phyloP scores from a whole-genome alignment of 2,329 filamentous ascomycete genomes.

The Colletotrichum sublineola region DNA sequence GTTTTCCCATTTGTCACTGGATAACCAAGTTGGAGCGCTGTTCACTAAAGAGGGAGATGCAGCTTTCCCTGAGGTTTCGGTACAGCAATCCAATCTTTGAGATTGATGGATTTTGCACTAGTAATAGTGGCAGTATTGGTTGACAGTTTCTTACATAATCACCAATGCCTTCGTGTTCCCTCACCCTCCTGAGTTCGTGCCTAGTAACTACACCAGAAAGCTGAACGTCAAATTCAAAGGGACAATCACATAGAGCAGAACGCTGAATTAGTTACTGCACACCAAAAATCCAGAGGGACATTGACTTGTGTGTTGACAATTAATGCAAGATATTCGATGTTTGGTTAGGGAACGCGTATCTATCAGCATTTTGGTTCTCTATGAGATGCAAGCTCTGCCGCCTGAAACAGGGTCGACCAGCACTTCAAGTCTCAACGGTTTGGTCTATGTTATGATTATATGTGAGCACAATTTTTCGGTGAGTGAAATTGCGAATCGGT shows the following conservation, averaged over 20 bases:
- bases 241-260: not conserved
- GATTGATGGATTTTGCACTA: not conserved
- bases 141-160: not conserved
- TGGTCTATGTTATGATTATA: not conserved
- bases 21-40: not conserved
- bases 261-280: no score
- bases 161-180: not conserved
- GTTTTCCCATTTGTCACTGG: conserved; percentile 21
- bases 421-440: not conserved
- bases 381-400: not conserved
- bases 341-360: no score
- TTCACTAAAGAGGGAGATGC: conserved; percentile 12
- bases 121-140: no score
- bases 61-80: conserved; percentile 15
- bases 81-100: conserved; percentile 9
- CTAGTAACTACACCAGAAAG: not conserved
- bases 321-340: not conserved
- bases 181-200: no score
- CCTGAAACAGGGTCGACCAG: not conserved
- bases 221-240: not conserved
- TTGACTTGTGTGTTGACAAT: not conserved
- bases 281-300: not conserved
- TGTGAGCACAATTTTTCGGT: not conserved
- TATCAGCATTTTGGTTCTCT: no score
- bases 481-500: not conserved